Conservation (phyloP, 192 early-diverging fungal species). For the Coemansia sp. region DNA sequence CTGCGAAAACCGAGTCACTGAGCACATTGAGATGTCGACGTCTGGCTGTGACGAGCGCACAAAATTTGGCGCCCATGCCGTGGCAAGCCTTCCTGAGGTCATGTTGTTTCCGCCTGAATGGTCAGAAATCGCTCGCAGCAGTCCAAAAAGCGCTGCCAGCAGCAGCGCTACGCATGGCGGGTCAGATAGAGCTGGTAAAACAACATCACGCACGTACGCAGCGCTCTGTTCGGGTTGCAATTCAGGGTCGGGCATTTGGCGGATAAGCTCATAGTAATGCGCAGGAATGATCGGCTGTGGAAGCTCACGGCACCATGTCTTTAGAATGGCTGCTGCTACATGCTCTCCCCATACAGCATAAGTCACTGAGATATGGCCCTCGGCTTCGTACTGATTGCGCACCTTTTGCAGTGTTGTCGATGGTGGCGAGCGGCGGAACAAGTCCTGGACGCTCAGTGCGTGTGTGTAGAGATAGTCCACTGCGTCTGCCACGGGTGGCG, state of each 20-base stretch:
- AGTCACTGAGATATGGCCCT: conserved; percentile 58
- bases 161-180: conserved; percentile 60
- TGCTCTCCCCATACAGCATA: conserved; percentile 74
- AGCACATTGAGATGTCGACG: conserved; percentile 57
- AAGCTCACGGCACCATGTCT: conserved; percentile 83
- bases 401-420: conserved; percentile 67
- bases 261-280: conserved; percentile 62
- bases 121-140: conserved; percentile 72
- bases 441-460: conserved; percentile 77
- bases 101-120: conserved; percentile 77
- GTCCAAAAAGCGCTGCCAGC: conserved; percentile 66
- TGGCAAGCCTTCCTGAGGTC: conserved; percentile 79
- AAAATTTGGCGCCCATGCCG: conserved; percentile 89
- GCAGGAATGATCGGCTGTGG: conserved; percentile 74
- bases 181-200: conserved; percentile 52
- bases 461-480: conserved; percentile 69
- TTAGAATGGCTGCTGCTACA: conserved; percentile 78
- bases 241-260: conserved; percentile 52
- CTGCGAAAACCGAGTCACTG: conserved; percentile 45
- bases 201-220: conserved; percentile 38
- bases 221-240: conserved; percentile 39
- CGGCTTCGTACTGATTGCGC: conserved; percentile 51
- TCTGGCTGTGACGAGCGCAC: conserved; percentile 60
- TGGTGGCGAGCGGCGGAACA: conserved; percentile 86
- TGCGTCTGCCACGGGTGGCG: conserved; percentile 72